Percentiles rank a stretch among this genome's conserved stretches.
Conservation (phyloP, 352 stramenopile genomes). For the Stephanocyclus meneghinianus region DNA sequence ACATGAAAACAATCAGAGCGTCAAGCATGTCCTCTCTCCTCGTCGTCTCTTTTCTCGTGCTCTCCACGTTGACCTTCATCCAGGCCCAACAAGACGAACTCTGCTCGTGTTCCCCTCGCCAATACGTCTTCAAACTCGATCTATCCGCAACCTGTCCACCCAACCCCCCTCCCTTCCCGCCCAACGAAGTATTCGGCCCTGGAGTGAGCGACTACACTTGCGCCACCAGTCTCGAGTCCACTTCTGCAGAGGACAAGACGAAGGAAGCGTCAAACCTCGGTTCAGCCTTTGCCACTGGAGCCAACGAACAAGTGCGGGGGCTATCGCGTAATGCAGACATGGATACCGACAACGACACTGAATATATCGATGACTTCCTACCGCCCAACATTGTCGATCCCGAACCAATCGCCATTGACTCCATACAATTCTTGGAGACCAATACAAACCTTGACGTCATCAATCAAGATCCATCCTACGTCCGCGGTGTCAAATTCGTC, state of each 20-base stretch:
- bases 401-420: slow-evolving; percentile 52
- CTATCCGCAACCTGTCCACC: slow-evolving; percentile 32
- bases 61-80: neutral
- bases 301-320: neutral
- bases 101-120: slow-evolving; percentile 48
- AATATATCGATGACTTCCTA: slow-evolving; percentile 1
- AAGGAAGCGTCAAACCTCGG: neutral
- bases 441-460: slow-evolving; percentile 58
- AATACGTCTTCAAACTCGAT: slow-evolving; percentile 45
- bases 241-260: neutral
- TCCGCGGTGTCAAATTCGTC: slow-evolving; percentile 32
- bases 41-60: slow-evolving; percentile 9
- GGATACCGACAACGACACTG: neutral
- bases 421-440: slow-evolving; percentile 68
- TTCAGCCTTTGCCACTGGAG: neutral
- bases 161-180: slow-evolving; percentile 32
- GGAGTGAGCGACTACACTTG: slow-evolving; percentile 56
- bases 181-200: slow-evolving; percentile 40
- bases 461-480: slow-evolving; percentile 53
- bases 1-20: no score
- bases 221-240: slow-evolving; percentile 30
- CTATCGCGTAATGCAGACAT: neutral
- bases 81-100: slow-evolving; percentile 9
- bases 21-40: neutral
- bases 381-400: slow-evolving; percentile 41